Conservation (phyloP, 352 stramenopile species). For the Plasmopara viticola region DNA sequence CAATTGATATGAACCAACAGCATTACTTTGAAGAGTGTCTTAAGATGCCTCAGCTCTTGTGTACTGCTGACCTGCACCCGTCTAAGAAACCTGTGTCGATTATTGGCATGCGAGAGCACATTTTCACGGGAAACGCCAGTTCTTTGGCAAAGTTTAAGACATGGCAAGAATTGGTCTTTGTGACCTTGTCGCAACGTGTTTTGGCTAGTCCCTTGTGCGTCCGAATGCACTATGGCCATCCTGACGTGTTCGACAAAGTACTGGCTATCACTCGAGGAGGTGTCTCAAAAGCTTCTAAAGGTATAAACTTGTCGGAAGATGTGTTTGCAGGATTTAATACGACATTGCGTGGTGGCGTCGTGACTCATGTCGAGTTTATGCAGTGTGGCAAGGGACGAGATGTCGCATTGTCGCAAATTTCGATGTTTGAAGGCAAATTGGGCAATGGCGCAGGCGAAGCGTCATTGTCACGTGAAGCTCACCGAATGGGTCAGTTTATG, state of each 20-base stretch:
- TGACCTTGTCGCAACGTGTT: slow-evolving; percentile 78
- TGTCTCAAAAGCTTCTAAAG: slow-evolving; percentile 75
- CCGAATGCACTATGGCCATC: slow-evolving; percentile 82
- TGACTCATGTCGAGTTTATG: slow-evolving; percentile 84
- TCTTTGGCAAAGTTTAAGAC: slow-evolving; percentile 83
- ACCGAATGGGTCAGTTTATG: slow-evolving; percentile 82
- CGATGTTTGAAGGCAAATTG: slow-evolving; percentile 84
- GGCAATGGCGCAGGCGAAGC: slow-evolving; percentile 79
- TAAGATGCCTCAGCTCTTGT: slow-evolving; percentile 80
- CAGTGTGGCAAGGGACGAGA: slow-evolving; percentile 83
- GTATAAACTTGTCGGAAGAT: slow-evolving; percentile 83
- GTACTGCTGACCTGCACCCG: slow-evolving; percentile 59
- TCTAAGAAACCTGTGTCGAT: slow-evolving; percentile 71
- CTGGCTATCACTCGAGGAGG: slow-evolving; percentile 66
- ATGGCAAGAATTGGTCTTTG: slow-evolving; percentile 81
- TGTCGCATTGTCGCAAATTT: slow-evolving; percentile 80
- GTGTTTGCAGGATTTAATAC: slow-evolving; percentile 82
- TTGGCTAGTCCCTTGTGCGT: slow-evolving; percentile 65
- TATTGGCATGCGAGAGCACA: slow-evolving; percentile 83
- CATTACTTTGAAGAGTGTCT: slow-evolving; percentile 84
- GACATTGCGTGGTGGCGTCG: slow-evolving; percentile 63
- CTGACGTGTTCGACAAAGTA: slow-evolving; percentile 81
- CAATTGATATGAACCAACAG: slow-evolving; percentile 88
- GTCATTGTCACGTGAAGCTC: slow-evolving; percentile 65
- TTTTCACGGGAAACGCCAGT: slow-evolving; percentile 82